Conservation (phyloP, 192 early-diverging fungal species). For the Linnemannia schmuckeri region DNA sequence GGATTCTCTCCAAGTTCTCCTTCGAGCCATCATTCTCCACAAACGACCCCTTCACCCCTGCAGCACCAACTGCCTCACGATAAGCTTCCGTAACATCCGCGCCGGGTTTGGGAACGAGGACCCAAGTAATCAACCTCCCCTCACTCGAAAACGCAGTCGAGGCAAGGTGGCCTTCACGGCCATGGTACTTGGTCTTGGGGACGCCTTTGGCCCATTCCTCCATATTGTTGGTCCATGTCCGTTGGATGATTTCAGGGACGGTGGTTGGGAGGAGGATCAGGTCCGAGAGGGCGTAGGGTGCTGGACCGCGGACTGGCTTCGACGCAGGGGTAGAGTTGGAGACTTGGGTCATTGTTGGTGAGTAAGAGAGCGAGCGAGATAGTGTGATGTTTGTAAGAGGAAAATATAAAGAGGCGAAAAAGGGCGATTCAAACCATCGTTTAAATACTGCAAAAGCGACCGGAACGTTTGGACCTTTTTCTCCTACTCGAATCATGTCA, state of each 20-base stretch:
- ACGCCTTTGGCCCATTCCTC: constrained; percentile 55
- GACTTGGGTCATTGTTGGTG: background rate
- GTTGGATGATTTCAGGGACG: constrained; percentile 21
- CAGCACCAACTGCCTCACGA: background rate
- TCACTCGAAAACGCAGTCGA: constrained; percentile 34
- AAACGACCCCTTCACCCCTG: background rate
- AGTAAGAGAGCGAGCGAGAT: background rate
- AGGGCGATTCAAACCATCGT: background rate
- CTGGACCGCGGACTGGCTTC: constrained; percentile 13
- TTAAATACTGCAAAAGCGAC: background rate
- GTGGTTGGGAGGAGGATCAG: constrained; percentile 19
- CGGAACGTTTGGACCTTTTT: constrained; percentile 7
- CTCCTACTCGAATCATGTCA: background rate
- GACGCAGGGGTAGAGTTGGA: background rate
- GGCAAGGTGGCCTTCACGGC: constrained; percentile 30
- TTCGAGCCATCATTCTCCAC: background rate
- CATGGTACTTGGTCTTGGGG: constrained; percentile 18
- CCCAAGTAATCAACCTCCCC: constrained; percentile 25
- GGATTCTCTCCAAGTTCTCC: constrained; percentile 26
- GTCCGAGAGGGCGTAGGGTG: constrained; percentile 33
- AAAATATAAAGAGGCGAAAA: background rate
- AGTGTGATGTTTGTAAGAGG: background rate
- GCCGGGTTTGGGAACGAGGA: constrained; percentile 34
- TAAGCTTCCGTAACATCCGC: constrained; percentile 9
- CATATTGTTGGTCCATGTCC: constrained; percentile 53